These are phyloP conservation scores for Aspergillus bombycis DNA, from an alignment of 2,329 filamentous ascomycete species.

Conservation along the genomic window DNA sequence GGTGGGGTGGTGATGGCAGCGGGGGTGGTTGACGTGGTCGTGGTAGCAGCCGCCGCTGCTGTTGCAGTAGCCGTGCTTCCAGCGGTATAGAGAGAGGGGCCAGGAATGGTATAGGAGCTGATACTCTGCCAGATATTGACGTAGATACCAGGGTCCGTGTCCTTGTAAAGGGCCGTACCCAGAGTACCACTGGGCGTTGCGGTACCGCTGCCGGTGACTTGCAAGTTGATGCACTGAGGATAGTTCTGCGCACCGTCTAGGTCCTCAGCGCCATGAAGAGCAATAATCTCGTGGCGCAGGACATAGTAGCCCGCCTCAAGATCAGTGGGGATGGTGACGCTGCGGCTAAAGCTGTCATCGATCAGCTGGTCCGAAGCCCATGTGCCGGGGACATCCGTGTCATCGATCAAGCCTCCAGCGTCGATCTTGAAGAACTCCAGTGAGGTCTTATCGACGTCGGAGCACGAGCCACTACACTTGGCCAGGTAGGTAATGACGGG, in stretches of 20 bases:
- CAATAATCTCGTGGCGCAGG: slow-evolving; percentile 56
- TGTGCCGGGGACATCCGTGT: slow-evolving; percentile 43
- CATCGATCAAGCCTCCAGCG: slow-evolving; percentile 53
- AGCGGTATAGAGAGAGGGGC: slow-evolving; percentile 19
- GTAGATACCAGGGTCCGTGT: slow-evolving; percentile 58
- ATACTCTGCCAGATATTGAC: slow-evolving; percentile 56
- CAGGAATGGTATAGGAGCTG: slow-evolving; percentile 19
- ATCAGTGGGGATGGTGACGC: slow-evolving; percentile 47
- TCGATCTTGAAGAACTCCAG: slow-evolving; percentile 66
- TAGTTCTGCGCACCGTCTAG: slow-evolving; percentile 54
- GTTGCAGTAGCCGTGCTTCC: slow-evolving; percentile 21
- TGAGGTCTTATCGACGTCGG: slow-evolving; percentile 52
- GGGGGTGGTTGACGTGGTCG: not conserved
- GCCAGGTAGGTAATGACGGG: slow-evolving; percentile 66
- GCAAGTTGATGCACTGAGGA: slow-evolving; percentile 60
- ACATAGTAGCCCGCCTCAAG: slow-evolving; percentile 55
- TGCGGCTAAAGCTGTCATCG: slow-evolving; percentile 51
- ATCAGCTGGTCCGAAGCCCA: slow-evolving; percentile 60
- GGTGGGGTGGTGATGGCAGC: not conserved
- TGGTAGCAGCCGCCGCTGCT: slow-evolving; percentile 12
- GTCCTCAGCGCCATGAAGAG: slow-evolving; percentile 47
- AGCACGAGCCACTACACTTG: slow-evolving; percentile 57
- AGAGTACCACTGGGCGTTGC: slow-evolving; percentile 48
- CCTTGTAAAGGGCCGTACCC: slow-evolving; percentile 58
- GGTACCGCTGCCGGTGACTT: slow-evolving; percentile 56